Evolutionary conservation across 2,329 filamentous ascomycete species (phyloP).

Genomic region (Cladophialophora carrionii): DNA sequence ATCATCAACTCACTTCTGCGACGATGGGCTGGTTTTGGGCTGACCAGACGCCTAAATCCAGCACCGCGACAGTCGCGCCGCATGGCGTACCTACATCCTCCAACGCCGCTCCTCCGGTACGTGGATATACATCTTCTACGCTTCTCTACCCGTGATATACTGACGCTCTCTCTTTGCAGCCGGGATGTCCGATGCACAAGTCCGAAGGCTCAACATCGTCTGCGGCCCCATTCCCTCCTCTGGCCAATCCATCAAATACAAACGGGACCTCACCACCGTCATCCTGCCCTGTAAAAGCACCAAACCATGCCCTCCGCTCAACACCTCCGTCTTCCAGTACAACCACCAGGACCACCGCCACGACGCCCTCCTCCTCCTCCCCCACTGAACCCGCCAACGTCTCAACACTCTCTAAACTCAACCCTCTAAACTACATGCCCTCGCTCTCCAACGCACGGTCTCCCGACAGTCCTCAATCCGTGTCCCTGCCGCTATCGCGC

Average conservation of each 20-base stretch:
- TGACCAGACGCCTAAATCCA: conserved; percentile 50
- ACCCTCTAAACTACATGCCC: conserved; percentile 96
- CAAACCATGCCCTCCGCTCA: conserved; percentile 27
- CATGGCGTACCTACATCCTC: conserved; percentile 44
- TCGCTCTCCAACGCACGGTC: conserved; percentile 78
- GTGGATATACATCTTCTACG: background rate
- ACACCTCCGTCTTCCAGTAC: conserved; percentile 28
- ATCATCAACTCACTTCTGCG: background rate
- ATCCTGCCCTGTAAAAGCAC: conserved; percentile 40
- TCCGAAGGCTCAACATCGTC: conserved; percentile 41
- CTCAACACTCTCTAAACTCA: conserved; percentile 67
- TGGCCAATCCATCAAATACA: conserved; percentile 28
- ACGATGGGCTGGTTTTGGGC: conserved; percentile 75
- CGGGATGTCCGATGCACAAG: conserved; percentile 68
- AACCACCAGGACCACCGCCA: no score
- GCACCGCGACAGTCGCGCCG: conserved; percentile 47
- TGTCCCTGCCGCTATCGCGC: conserved; percentile 75
- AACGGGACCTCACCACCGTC: conserved; percentile 39
- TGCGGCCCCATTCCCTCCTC: conserved; percentile 36
- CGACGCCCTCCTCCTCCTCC: conserved; percentile 28
- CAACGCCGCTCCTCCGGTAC: conserved; percentile 56
- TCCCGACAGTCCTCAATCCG: conserved; percentile 63
- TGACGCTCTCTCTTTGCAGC: conserved; percentile 1
- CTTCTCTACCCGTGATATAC: background rate
- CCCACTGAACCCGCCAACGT: conserved; percentile 20